Conservation (phyloP, 2,329 filamentous ascomycete genomes). For the Monosporascus sp. region DNA sequence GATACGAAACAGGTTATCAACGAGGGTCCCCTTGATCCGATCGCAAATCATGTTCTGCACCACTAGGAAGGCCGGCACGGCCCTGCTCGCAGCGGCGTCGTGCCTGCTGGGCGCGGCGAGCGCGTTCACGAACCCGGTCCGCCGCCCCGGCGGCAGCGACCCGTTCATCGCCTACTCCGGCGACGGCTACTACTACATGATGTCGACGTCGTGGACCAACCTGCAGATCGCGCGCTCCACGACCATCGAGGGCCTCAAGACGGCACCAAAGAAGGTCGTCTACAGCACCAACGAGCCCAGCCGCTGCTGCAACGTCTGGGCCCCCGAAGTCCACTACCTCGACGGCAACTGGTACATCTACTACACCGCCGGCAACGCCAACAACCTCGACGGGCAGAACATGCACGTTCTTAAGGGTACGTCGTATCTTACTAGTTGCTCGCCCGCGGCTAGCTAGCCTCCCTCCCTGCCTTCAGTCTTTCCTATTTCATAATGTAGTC, state of each 20-base stretch:
- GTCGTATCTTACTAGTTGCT: not conserved
- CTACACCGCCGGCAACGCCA: slow-evolving; percentile 35
- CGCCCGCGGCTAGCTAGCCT: not conserved
- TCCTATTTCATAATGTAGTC: not conserved
- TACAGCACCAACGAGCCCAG: slow-evolving; percentile 41
- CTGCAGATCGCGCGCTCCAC: slow-evolving; percentile 48
- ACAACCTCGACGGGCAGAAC: slow-evolving; percentile 43
- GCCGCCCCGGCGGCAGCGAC: slow-evolving; percentile 43
- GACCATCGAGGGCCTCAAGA: slow-evolving; percentile 51
- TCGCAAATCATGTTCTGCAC: slow-evolving; percentile 4
- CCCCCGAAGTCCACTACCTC: slow-evolving; percentile 49
- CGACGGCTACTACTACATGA: slow-evolving; percentile 51
- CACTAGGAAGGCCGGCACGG: slow-evolving; percentile 3
- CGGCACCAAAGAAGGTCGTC: slow-evolving; percentile 42
- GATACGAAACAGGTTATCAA: too few relatives aligned
- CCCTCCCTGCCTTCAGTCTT: not conserved
- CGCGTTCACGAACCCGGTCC: slow-evolving; percentile 48
- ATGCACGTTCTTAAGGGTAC: slow-evolving; percentile 46
- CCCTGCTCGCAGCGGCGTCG: slow-evolving; percentile 9
- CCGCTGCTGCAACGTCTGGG: slow-evolving; percentile 52
- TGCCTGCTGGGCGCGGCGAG: slow-evolving; percentile 13
- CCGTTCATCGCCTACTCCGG: slow-evolving; percentile 44
- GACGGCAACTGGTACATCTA: slow-evolving; percentile 49
- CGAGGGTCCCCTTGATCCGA: not conserved
- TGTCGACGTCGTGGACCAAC: slow-evolving; percentile 51